A percentile compares a stretch with the other conserved stretches of the same genome.
Evolutionary conservation across 352 stramenopile species (phyloP).

Genomic region (Peronospora belbahrii): DNA sequence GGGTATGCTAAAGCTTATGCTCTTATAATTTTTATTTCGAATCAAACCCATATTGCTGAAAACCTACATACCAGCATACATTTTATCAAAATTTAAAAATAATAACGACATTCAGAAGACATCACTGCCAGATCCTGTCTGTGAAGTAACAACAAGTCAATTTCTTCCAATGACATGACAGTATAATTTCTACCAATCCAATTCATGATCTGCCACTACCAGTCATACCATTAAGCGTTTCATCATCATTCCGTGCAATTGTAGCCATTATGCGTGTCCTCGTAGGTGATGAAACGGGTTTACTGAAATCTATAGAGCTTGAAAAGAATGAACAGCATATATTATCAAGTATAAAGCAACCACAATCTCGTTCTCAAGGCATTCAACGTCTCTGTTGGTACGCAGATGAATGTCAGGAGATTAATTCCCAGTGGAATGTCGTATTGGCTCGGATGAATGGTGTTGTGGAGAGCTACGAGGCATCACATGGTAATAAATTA

Average conservation of each 20-base stretch:
- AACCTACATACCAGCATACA: no score
- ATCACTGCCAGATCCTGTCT: no score
- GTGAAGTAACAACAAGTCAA: no score
- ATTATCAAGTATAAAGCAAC: conserved; percentile 34
- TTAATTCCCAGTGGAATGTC: conserved; percentile 35
- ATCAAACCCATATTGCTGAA: no score
- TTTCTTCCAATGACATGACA: no score
- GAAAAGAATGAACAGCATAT: conserved; percentile 66
- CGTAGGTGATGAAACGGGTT: conserved; percentile 70
- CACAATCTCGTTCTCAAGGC: conserved; percentile 38
- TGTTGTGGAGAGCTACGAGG: conserved; percentile 59
- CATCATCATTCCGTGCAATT: neutral
- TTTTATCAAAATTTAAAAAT: no score
- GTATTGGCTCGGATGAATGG: conserved; percentile 52
- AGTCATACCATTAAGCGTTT: conserved; percentile 7
- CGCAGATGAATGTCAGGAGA: conserved; percentile 34
- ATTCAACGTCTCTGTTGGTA: conserved; percentile 62
- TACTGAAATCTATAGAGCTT: conserved; percentile 76
- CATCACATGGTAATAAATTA: conserved; percentile 29
- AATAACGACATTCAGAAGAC: no score
- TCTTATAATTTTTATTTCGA: no score
- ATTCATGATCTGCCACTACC: neutral
- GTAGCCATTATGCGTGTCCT: conserved; percentile 53
- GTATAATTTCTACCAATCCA: conserved; percentile 7
- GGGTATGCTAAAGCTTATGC: no score